Evolutionary conservation across 2,329 filamentous ascomycete species (phyloP).

Genomic region (Penicillium sp.): DNA sequence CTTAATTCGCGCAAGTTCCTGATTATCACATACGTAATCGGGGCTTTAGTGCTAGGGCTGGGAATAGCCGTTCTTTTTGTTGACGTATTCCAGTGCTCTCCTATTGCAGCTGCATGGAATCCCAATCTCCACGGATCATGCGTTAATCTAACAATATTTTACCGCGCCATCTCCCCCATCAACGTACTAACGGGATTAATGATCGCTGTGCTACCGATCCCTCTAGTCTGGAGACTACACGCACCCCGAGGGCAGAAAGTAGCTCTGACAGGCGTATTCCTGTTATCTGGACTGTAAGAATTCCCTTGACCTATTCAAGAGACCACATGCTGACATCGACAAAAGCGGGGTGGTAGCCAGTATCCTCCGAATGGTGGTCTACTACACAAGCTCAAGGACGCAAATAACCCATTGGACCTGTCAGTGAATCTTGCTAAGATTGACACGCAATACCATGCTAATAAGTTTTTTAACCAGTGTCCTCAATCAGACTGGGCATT

Average conservation of each 20-base stretch:
- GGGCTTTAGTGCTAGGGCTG: constrained; percentile 15
- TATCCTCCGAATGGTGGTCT: constrained; percentile 17
- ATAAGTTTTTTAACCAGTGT: constrained; percentile 9
- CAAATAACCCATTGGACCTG: constrained; percentile 15
- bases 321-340: background rate
- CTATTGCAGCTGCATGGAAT: constrained; percentile 20
- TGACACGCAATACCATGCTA: background rate
- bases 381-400: constrained; percentile 2
- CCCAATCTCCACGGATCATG: constrained; percentile 14
- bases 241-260: constrained; percentile 14
- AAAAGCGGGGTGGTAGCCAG: constrained; percentile 21
- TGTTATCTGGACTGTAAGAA: constrained; percentile 25
- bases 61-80: constrained; percentile 22
- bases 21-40: constrained; percentile 19
- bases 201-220: constrained; percentile 12
- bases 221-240: constrained; percentile 16
- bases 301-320: background rate
- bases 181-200: constrained; percentile 13
- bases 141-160: constrained; percentile 20
- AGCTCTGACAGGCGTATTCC: constrained; percentile 21
- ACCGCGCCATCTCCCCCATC: constrained; percentile 17
- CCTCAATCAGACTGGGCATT: constrained; percentile 19
- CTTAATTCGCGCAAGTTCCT: constrained; percentile 19
- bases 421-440: constrained; percentile 2
- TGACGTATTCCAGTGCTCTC: constrained; percentile 26